phyloP scores from a whole-genome alignment of 2,329 filamentous ascomycete genomes.

The Diaporthe velutina region DNA sequence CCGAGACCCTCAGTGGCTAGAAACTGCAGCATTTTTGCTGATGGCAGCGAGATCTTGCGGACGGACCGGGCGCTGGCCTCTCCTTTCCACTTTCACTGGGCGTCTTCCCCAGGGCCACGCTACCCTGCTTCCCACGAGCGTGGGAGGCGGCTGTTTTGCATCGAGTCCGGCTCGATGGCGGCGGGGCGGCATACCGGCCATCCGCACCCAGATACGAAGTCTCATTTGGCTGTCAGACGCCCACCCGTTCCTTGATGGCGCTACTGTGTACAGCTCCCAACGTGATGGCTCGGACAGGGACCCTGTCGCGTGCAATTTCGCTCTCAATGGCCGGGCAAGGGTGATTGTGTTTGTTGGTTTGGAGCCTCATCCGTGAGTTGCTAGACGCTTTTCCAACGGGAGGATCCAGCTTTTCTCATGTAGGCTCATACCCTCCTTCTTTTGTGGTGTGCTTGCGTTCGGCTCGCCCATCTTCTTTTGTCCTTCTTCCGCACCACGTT shows the following conservation, averaged over 20 bases:
- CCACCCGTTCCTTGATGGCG: constrained; percentile 6
- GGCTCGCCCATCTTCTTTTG: neutral
- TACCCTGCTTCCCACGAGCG: constrained; percentile 6
- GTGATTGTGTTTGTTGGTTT: constrained; percentile 14
- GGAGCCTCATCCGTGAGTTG: neutral
- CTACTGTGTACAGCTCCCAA: constrained; percentile 2
- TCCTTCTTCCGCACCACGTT: neutral
- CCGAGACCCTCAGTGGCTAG: neutral
- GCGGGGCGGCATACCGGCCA: neutral
- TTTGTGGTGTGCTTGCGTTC: neutral
- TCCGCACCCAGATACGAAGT: constrained; percentile 19
- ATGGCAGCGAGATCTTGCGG: neutral
- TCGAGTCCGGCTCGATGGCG: neutral
- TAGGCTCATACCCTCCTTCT: neutral
- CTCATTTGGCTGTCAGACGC: constrained; percentile 17
- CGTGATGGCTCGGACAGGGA: neutral
- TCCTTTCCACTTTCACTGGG: neutral
- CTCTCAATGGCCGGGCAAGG: neutral
- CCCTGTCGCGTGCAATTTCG: constrained; percentile 27
- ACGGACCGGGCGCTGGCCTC: neutral
- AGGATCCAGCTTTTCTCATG: constrained; percentile 8
- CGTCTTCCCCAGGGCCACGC: neutral
- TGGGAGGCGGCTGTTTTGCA: neutral
- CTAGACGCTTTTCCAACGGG: neutral
- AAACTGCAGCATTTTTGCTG: neutral